Percentiles rank a stretch among this genome's conserved stretches.
These are phyloP conservation scores for Tricholoma flavovirens DNA, from an alignment of 768 basidiomycete genomes.

Conservation along the genomic window DNA sequence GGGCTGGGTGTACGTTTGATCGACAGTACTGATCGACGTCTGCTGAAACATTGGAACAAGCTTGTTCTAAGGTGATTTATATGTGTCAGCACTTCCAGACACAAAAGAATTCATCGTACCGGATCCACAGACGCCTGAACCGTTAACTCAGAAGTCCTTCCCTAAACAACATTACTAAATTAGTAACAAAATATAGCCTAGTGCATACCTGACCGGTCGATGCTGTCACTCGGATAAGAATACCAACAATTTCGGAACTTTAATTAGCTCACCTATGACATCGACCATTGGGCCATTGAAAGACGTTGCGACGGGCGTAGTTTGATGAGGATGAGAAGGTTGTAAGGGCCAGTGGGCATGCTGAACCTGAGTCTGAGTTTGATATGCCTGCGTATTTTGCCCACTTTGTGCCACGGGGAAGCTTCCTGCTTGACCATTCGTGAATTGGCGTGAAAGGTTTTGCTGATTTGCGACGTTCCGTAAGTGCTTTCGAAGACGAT, in stretches of 20 bases:
- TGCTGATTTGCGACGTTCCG: background rate
- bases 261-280: background rate
- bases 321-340: background rate
- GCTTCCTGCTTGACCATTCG: background rate
- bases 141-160: background rate
- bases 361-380: background rate
- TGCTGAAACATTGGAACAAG: background rate
- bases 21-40: background rate
- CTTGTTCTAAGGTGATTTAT: background rate
- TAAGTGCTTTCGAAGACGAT: constrained; percentile 12
- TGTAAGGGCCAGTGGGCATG: background rate
- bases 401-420: background rate
- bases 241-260: background rate
- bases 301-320: background rate
- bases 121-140: background rate
- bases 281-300: background rate
- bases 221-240: background rate
- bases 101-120: background rate
- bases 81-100: background rate
- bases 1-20: background rate
- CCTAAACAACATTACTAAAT: background rate
- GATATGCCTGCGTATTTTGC: background rate
- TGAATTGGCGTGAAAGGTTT: background rate
- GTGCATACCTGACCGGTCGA: background rate
- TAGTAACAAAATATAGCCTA: background rate